Evolutionary conservation across 306 rosid species (phyloP), one percentile per base, ranked within the genome.

Genomic region (Coriaria nepalensis): DNA sequence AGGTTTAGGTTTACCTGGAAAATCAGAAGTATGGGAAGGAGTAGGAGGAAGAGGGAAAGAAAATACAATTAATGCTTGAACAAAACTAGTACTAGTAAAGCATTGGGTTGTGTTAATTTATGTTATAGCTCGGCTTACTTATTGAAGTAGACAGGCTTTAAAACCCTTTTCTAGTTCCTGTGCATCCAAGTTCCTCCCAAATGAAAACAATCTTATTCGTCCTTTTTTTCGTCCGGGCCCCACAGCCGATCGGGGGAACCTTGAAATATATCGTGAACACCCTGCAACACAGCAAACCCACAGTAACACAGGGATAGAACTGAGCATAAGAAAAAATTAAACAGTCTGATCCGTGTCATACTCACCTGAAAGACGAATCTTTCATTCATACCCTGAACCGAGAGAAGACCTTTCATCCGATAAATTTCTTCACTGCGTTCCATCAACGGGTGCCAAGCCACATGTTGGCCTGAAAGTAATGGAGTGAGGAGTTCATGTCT

Each of bases 241-340:
- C 97, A 90, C 83, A 75, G 50, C 63, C 97, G 82, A 56, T 90
- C 97, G 0, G 97, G 97, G 6, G 95, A 81, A 44, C 97, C 97
- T 84, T 84, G 95, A 73, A 90, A 90, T 62, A 90, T 83, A 72
- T 90, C 97, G 55, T 90, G 97, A 56, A 84, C 97, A 45, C 95
- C 97, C 97, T 90, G 80, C 60, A 52, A 52, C 63, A 57, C 41
- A 59, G n/a, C n/a, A n/a, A n/a, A n/a, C n/a, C n/a, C n/a, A n/a
- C 50, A 64, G 59, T 35, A 6, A 12, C 37, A n/a, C 2, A 10
- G n/a, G 32, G n/a, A 29, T 4, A 40, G 39, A 4, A 53, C 8
- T 6, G 13, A 39, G 40, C 45, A 35, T 33, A n/a, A 14, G 38
- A 51, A 35, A 9, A 10, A 20, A 20, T 20, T 20, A 20, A 20